These are phyloP conservation scores for Candida railenensis DNA, from an alignment of 805 yeast species.

Conservation along the genomic window DNA sequence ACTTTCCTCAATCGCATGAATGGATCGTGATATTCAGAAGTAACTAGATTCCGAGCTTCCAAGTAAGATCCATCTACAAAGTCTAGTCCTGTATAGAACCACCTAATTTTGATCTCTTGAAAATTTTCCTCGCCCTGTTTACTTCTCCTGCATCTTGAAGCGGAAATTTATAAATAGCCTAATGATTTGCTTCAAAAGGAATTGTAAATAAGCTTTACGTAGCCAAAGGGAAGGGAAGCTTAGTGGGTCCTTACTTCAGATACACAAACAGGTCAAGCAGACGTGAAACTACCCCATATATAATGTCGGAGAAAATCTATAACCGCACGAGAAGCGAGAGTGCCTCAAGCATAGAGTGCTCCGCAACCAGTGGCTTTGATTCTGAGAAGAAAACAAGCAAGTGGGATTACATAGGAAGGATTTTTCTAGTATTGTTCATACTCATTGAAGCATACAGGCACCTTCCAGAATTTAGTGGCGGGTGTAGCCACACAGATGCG, in stretches of 20 bases:
- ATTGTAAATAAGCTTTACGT: background rate
- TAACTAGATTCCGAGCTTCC: no score
- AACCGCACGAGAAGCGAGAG: background rate
- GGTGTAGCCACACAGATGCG: background rate
- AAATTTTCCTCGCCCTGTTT: background rate
- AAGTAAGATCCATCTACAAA: no score
- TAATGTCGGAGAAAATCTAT: background rate
- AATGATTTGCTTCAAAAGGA: background rate
- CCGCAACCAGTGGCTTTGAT: background rate
- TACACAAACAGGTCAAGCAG: background rate
- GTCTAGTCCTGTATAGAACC: no score
- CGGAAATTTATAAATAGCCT: background rate
- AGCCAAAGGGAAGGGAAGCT: no score
- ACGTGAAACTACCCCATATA: background rate
- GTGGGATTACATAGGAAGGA: background rate
- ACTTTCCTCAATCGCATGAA: no score
- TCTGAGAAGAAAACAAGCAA: background rate
- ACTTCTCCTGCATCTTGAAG: background rate
- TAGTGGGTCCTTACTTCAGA: background rate
- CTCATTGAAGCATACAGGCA: background rate
- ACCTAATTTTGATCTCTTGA: no score
- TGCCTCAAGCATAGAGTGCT: background rate
- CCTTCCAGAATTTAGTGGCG: no score
- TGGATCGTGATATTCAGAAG: no score
- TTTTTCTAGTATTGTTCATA: background rate